Conservation (phyloP, 495 filamentous ascomycete genomes). For the Hyaloscypha bicolor region DNA sequence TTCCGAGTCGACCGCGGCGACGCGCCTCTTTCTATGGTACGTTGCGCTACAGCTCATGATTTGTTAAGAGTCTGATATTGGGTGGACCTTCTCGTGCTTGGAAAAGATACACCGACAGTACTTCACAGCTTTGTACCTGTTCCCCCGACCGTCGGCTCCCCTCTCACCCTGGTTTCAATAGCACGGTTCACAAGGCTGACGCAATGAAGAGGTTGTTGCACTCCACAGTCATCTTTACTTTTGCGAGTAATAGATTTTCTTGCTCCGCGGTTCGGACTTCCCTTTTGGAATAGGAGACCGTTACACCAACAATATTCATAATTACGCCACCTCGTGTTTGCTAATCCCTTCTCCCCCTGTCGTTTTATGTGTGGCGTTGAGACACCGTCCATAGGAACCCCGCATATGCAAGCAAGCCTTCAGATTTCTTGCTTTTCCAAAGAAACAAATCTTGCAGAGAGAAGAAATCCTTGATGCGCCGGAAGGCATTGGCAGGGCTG, state of each 20-base stretch:
- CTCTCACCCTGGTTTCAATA: not conserved
- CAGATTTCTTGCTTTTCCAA: too few relatives aligned
- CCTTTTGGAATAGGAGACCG: not conserved
- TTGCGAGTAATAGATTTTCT: not conserved
- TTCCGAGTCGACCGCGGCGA: not conserved
- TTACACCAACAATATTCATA: not conserved
- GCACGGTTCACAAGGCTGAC: conserved; percentile 1
- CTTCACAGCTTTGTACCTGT: not conserved
- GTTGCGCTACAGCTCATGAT: not conserved
- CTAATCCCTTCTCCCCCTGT: not conserved
- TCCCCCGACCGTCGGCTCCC: not conserved
- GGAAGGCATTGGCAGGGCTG: too few relatives aligned
- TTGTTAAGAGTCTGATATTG: not conserved
- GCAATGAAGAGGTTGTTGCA: not conserved
- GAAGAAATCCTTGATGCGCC: too few relatives aligned
- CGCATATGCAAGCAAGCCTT: too few relatives aligned
- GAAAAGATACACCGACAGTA: not conserved
- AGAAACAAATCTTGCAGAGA: too few relatives aligned
- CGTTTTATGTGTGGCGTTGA: not conserved
- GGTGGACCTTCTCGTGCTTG: too few relatives aligned
- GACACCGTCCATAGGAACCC: not conserved
- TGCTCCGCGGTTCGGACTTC: not conserved
- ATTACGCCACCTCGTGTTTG: not conserved
- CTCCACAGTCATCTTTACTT: not conserved
- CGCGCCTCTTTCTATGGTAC: not conserved